Evolutionary conservation across 1,284 basidiomycete species (phyloP).

Genomic region (Marasmius tenuissimus): DNA sequence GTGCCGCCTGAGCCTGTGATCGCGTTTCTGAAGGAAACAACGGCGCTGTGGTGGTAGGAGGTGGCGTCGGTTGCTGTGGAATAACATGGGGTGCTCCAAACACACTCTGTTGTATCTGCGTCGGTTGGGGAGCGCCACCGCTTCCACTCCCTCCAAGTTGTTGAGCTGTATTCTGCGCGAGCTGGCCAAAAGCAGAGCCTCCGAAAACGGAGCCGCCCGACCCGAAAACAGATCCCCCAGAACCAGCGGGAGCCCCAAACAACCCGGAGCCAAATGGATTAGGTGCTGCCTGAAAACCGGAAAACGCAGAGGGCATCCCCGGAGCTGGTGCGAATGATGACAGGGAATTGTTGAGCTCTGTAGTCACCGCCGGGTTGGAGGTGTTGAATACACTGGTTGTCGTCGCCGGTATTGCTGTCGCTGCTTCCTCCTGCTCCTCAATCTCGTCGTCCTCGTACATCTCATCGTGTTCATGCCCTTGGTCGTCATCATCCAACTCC

Average conservation of each 20-base stretch:
- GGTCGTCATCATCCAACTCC: slow-evolving; percentile 16
- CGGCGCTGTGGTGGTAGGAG: no score
- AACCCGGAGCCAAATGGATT: slow-evolving; percentile 16
- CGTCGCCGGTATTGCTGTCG: neutral
- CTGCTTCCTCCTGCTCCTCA: slow-evolving; percentile 6
- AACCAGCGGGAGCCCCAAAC: neutral
- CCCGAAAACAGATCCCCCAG: neutral
- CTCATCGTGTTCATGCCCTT: slow-evolving; percentile 4
- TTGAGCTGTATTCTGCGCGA: neutral
- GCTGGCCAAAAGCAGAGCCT: slow-evolving; percentile 2
- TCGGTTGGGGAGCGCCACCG: neutral
- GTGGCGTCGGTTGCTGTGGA: no score
- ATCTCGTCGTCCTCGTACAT: slow-evolving; percentile 11
- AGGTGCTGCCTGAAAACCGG: slow-evolving; percentile 5
- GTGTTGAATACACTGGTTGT: neutral
- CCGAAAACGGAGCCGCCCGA: neutral
- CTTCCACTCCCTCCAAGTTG: neutral
- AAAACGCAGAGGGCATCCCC: slow-evolving; percentile 11
- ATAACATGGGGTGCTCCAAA: neutral
- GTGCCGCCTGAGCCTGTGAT: no score
- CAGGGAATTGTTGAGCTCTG: neutral
- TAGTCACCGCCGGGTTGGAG: slow-evolving; percentile 4
- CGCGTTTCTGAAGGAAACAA: no score
- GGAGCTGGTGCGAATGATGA: neutral
- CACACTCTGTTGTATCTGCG: neutral